These are phyloP conservation scores for Penicillium vulpinum DNA, from an alignment of 2,329 filamentous ascomycete species.

Conservation along the genomic window DNA sequence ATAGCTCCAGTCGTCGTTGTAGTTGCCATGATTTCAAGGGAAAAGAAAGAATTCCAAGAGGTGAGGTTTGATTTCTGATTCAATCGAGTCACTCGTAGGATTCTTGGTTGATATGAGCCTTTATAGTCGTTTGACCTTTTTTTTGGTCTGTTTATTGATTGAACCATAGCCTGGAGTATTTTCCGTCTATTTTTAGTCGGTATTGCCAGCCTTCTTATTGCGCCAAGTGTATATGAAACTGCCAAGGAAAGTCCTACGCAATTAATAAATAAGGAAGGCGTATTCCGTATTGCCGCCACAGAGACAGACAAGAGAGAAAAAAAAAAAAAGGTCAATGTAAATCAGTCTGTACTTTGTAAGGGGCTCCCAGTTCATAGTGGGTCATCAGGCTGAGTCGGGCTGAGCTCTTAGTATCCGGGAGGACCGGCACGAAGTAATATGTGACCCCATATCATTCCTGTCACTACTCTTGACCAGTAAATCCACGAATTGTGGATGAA, in stretches of 20 bases:
- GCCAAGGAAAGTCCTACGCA: not conserved
- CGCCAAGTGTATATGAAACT: not conserved
- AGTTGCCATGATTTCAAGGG: not conserved
- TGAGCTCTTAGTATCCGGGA: not conserved
- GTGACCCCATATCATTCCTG: not conserved
- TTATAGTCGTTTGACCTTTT: not conserved
- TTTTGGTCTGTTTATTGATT: not conserved
- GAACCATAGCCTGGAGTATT: not conserved
- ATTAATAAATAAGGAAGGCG: not conserved
- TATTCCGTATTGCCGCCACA: not conserved
- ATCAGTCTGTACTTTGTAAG: no score
- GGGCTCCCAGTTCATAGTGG: not conserved
- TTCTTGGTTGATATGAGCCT: not conserved
- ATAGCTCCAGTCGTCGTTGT: conserved; percentile 11
- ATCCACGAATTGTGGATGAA: not conserved
- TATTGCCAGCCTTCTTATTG: not conserved
- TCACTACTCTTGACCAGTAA: not conserved
- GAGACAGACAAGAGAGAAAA: not conserved
- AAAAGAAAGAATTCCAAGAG: not conserved
- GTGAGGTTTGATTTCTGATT: not conserved
- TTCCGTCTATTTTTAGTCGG: conserved; percentile 2
- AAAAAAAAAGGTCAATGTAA: not conserved
- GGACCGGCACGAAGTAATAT: not conserved
- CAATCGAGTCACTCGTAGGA: not conserved
- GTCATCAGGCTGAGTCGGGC: not conserved